Base-by-base conservation (phyloP, 805 yeast species). In the Isabelozyma heimii region DNA sequence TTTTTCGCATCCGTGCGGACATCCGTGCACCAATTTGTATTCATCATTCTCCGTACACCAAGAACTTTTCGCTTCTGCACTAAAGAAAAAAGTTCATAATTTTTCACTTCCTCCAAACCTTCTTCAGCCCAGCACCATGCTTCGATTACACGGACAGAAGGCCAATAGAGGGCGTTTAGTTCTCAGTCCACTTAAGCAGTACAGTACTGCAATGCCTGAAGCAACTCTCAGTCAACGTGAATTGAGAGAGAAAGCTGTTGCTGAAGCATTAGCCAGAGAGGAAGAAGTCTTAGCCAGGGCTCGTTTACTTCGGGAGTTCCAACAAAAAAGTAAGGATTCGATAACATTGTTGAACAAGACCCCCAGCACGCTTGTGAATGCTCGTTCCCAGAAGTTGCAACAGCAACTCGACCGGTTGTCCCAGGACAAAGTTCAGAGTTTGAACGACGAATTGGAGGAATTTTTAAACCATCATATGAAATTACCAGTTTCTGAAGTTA, bases 191-290 rank as follows among this genome's bases (percentile, higher is more conserved):
- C 6, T 16, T n/a, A 20, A 17, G 43, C 16, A 2, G 12, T 14
- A 26, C 13, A 16, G 33, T 13, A 16, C 39, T 16, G 27, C 48
- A 37, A 24, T 51, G 20, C 48, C 47, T 40, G 50, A 50, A 28
- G 20, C 35, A 28, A 14, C 40, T 8, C 27, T 17, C 24, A 40
- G 42, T 16, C 70, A 65, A 48, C 65, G 60, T 48, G 66, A 65
- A 43, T 50, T 66, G 37, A 67, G 77, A 53, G 77, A 73, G 50
- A 62, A 56, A 48, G 74, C 72, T n/a, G 52, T 73, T 42, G 73
- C 75, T 1, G 76, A 71, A 50, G 76, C 77, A 1, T 58, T 70
- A n/a, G 76, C 76, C 7, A 60, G 63, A 48, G 78, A 73, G 47
- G 76, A 72, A 59, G 76, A 68, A 50, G 69, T 66, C n/a, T 54